Conservation (phyloP, 176 grass and related monocot genomes). For the Carex cristatella region DNA sequence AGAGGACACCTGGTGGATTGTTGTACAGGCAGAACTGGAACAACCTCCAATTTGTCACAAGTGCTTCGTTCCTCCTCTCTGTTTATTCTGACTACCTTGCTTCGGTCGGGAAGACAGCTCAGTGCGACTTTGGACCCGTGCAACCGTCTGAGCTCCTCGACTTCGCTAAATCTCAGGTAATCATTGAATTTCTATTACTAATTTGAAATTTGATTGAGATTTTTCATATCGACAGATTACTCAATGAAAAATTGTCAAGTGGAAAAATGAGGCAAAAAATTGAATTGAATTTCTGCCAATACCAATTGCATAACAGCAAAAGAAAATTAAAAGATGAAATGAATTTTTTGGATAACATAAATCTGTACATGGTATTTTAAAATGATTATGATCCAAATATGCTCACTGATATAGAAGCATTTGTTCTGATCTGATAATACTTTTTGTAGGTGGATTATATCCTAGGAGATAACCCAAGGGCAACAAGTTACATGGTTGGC, state of each 20-base stretch:
- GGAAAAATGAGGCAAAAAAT: no score
- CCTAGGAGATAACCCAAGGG: constrained; percentile 67
- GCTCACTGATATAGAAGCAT: neutral
- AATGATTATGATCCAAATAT: neutral
- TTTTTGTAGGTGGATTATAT: constrained; percentile 63
- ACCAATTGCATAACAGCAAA: neutral
- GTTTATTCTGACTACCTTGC: constrained; percentile 67
- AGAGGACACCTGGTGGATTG: constrained; percentile 55
- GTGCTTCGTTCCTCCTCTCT: constrained; percentile 61
- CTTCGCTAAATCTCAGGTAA: constrained; percentile 60
- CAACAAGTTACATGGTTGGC: constrained; percentile 89
- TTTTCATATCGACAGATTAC: neutral
- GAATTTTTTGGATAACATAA: neutral
- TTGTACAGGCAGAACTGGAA: constrained; percentile 71
- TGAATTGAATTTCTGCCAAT: neutral
- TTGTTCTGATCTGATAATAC: neutral
- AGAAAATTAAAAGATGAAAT: neutral
- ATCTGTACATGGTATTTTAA: neutral
- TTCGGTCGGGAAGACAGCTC: neutral
- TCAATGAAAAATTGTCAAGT: no score
- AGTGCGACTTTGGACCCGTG: constrained; percentile 31
- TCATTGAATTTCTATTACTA: neutral
- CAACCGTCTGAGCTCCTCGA: constrained; percentile 42
- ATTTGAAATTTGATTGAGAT: neutral
- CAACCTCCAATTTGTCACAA: constrained; percentile 83